A percentile compares a stretch with the other conserved stretches of the same genome.
Evolutionary conservation across 495 filamentous ascomycete species (phyloP).

Genomic region (Aspergillus conjunctus): DNA sequence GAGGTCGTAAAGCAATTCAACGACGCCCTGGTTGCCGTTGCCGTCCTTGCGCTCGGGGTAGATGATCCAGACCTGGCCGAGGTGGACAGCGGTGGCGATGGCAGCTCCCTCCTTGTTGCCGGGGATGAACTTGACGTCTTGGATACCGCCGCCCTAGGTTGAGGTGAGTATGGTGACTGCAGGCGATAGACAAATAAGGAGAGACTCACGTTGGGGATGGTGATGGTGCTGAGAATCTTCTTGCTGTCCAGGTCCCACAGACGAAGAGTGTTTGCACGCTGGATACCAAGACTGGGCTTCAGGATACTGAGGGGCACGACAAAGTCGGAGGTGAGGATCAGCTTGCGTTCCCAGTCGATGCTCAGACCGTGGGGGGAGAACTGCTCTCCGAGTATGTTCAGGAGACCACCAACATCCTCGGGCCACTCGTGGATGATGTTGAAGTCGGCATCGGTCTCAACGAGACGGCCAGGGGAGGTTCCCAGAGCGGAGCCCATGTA

Average conservation of each 20-base stretch:
- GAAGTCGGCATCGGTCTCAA: constrained; percentile 61
- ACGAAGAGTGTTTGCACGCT: constrained; percentile 57
- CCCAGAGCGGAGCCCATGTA: constrained; percentile 60
- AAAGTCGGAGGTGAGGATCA: constrained; percentile 64
- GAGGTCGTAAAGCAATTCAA: constrained; percentile 60
- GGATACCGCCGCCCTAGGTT: constrained; percentile 56
- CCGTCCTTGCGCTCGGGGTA: constrained; percentile 58
- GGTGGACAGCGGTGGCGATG: constrained; percentile 62
- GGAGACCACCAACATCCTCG: constrained; percentile 49
- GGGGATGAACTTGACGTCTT: constrained; percentile 68
- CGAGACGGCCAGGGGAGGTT: constrained; percentile 59
- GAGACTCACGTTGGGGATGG: constrained; percentile 56
- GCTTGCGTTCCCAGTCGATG: constrained; percentile 58
- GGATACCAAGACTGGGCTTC: constrained; percentile 57
- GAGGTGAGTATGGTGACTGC: neutral
- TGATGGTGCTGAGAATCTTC: constrained; percentile 61
- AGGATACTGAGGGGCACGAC: constrained; percentile 61
- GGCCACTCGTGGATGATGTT: constrained; percentile 65
- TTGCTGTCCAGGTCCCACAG: constrained; percentile 57
- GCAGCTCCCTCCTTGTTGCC: constrained; percentile 60
- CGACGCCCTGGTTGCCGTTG: constrained; percentile 57
- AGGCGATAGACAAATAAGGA: neutral
- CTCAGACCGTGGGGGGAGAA: constrained; percentile 63
- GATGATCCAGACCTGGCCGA: constrained; percentile 67
- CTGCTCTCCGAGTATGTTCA: constrained; percentile 60